Evolutionary conservation across 2,329 filamentous ascomycete species (phyloP).

Genomic region (Trichoderma afroharzianum): DNA sequence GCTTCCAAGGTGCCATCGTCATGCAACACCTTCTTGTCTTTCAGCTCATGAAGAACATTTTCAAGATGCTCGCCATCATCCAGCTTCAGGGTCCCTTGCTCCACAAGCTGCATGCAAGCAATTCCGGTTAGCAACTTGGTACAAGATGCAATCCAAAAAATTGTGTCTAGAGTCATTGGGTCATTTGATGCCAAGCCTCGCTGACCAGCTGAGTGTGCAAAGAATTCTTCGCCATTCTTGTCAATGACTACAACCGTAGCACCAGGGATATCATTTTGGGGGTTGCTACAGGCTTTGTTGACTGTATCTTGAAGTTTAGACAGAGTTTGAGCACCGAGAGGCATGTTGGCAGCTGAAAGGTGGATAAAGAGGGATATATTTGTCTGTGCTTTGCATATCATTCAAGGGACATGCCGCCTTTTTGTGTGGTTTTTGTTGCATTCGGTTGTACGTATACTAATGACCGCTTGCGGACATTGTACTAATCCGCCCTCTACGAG

Average conservation of each 20-base stretch:
- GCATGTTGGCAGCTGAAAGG: background rate
- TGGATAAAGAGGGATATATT: no score
- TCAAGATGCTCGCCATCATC: conserved; percentile 1
- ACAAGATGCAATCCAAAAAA: conserved; percentile 9
- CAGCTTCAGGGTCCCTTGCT: background rate
- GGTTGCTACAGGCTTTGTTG: background rate
- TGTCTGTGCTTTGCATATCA: background rate
- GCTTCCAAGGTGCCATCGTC: background rate
- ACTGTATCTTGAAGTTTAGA: background rate
- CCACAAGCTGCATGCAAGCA: conserved; percentile 13
- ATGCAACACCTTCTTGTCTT: background rate
- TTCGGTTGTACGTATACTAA: background rate
- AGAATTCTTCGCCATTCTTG: conserved; percentile 3
- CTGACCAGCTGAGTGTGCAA: background rate
- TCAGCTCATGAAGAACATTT: background rate
- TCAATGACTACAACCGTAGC: background rate
- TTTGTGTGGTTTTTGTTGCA: background rate
- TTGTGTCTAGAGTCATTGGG: background rate
- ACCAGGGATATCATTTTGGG: background rate
- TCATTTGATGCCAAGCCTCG: background rate
- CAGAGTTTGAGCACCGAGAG: background rate
- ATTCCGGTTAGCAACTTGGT: background rate
- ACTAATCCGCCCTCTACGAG: no score
- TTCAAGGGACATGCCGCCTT: background rate
- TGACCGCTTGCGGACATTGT: no score